Evolutionary conservation across 306 rosid species (phyloP).

Genomic region (Rosa lucieae): DNA sequence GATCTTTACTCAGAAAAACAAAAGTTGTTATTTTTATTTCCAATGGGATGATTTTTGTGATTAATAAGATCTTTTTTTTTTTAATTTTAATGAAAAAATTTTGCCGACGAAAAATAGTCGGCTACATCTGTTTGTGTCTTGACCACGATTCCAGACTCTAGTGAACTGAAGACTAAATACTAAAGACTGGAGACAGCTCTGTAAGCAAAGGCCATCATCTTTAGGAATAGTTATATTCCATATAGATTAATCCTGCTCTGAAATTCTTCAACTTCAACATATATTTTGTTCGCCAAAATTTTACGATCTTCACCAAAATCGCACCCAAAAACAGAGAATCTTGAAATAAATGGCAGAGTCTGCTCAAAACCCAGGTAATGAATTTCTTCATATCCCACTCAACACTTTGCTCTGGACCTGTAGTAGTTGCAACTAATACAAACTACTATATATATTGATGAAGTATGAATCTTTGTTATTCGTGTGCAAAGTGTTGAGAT

Average conservation of each 20-base stretch:
- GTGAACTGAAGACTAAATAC: too few relatives aligned
- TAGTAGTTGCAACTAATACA: background rate
- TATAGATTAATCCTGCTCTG: background rate
- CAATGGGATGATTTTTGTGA: too few relatives aligned
- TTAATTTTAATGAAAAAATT: too few relatives aligned
- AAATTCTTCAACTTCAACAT: background rate
- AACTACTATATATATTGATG: background rate
- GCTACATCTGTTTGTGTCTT: background rate
- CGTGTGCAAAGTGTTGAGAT: background rate
- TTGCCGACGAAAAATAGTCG: background rate
- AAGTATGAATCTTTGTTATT: background rate
- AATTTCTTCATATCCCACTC: background rate
- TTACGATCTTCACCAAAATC: background rate
- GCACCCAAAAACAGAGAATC: background rate
- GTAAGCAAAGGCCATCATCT: background rate
- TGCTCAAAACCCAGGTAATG: conserved; percentile 4
- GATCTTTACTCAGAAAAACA: too few relatives aligned
- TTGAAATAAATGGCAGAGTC: conserved; percentile 4
- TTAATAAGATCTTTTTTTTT: too few relatives aligned
- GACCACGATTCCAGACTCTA: background rate
- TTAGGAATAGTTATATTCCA: background rate
- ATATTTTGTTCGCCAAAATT: too few relatives aligned
- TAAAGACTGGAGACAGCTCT: background rate
- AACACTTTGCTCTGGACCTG: background rate
- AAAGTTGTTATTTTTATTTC: too few relatives aligned